Percentiles rank a stretch among this genome's conserved stretches.
phyloP scores from a whole-genome alignment of 768 basidiomycete genomes.

The Rhodocollybia butyracea region DNA sequence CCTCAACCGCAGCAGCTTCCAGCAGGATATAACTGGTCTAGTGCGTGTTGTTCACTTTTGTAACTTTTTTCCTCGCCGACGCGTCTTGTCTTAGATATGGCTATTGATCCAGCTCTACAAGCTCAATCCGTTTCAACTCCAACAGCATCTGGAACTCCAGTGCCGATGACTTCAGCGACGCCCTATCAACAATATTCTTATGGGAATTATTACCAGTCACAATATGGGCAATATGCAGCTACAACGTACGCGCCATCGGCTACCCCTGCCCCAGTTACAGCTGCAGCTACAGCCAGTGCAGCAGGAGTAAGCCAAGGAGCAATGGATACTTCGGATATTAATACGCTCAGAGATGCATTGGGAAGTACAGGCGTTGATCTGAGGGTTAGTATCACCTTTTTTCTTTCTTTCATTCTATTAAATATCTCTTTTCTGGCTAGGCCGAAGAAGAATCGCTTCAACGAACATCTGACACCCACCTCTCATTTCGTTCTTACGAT shows the following conservation, averaged over 20 bases:
- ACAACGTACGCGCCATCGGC: constrained; percentile 25
- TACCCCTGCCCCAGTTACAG: constrained; percentile 22
- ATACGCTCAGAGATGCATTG: constrained; percentile 79
- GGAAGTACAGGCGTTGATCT: constrained; percentile 87
- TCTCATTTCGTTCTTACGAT: constrained; percentile 63
- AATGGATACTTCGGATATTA: constrained; percentile 44
- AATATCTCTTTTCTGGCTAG: constrained; percentile 30
- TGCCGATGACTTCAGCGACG: constrained; percentile 28
- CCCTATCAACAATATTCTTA: constrained; percentile 35
- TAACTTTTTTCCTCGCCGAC: too few relatives aligned
- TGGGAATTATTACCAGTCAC: constrained; percentile 44
- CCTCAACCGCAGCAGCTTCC: too few relatives aligned
- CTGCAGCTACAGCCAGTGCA: constrained; percentile 16
- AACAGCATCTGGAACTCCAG: constrained; percentile 19
- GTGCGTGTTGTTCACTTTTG: too few relatives aligned
- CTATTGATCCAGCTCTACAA: constrained; percentile 68
- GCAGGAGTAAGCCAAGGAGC: constrained; percentile 17
- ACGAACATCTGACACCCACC: constrained; percentile 58
- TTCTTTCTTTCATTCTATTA: neutral
- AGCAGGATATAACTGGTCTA: too few relatives aligned
- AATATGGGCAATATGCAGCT: neutral
- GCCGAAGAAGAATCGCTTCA: constrained; percentile 86
- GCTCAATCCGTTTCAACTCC: constrained; percentile 43
- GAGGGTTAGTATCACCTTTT: constrained; percentile 49
- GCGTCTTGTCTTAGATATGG: too few relatives aligned